Percentiles rank a stretch among this genome's conserved stretches.
These are phyloP conservation scores for Fallopia convolvulus DNA, from an alignment of 148 eudicot species.

Conservation along the genomic window DNA sequence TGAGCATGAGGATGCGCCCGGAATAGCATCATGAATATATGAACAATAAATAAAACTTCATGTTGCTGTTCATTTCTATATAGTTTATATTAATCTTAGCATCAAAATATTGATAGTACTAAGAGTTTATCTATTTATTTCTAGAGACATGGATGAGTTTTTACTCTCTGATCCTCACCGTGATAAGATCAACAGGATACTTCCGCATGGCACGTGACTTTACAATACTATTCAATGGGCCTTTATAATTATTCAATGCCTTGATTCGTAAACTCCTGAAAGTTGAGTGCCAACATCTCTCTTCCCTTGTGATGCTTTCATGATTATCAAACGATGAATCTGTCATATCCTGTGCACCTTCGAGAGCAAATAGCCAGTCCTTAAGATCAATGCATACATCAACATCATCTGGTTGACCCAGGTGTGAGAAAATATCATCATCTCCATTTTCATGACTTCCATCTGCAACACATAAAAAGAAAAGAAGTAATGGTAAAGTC, in stretches of 20 bases:
- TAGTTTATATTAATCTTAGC: too few species aligned
- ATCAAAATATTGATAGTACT: background rate
- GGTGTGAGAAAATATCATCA: constrained; percentile 41
- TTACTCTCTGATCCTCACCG: constrained; percentile 33
- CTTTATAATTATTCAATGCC: constrained; percentile 59
- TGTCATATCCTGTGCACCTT: constrained; percentile 60
- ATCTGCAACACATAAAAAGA: constrained; percentile 29
- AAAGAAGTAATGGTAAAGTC: background rate
- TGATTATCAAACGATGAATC: constrained; percentile 30
- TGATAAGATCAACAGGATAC: constrained; percentile 68
- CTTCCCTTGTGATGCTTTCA: constrained; percentile 51
- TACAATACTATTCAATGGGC: constrained; percentile 20
- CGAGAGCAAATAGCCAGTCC: constrained; percentile 91
- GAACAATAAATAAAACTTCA: too few species aligned
- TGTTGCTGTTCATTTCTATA: too few species aligned
- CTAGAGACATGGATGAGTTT: background rate
- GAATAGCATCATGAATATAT: background rate
- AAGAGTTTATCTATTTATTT: background rate
- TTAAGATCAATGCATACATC: constrained; percentile 66
- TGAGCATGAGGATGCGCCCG: too few species aligned
- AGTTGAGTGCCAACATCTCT: constrained; percentile 86
- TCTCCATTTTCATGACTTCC: constrained; percentile 34
- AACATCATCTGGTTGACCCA: constrained; percentile 86
- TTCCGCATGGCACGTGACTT: constrained; percentile 29
- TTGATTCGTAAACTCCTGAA: constrained; percentile 52